phyloP scores from a whole-genome alignment of 306 rosid genomes.

The Acmispon strigosus region DNA sequence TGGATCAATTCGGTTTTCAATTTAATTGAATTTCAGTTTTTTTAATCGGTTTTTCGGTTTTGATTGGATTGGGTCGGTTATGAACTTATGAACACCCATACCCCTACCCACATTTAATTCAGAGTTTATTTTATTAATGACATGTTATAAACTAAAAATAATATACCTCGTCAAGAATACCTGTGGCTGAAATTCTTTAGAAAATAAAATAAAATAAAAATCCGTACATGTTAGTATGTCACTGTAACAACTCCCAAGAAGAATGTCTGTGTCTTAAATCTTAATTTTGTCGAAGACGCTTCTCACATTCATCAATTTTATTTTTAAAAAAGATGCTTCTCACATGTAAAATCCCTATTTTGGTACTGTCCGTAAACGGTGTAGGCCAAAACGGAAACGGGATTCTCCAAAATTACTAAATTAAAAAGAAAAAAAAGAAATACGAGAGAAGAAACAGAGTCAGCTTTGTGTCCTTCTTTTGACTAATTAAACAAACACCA shows the following conservation, averaged over 20 bases:
- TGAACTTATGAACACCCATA: no score
- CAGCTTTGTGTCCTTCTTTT: background rate
- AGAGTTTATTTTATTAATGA: no score
- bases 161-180: background rate
- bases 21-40: no score
- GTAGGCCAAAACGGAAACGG: background rate
- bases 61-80: no score
- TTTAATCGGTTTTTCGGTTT: no score
- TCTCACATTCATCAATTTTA: no score
- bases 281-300: conserved; percentile 10
- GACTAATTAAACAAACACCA: conserved; percentile 6
- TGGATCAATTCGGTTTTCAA: no score
- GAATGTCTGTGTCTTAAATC: background rate
- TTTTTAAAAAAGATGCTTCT: no score
- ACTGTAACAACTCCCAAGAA: conserved; percentile 10
- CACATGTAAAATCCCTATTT: background rate
- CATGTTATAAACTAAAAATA: no score
- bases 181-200: background rate
- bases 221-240: background rate
- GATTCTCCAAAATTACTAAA: no score
- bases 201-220: background rate
- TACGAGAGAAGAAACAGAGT: background rate
- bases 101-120: no score
- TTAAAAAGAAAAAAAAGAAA: no score
- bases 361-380: conserved; percentile 10